phyloP scores from a whole-genome alignment of 2,329 filamentous ascomycete genomes.

The Coniochaeta prunicola region DNA sequence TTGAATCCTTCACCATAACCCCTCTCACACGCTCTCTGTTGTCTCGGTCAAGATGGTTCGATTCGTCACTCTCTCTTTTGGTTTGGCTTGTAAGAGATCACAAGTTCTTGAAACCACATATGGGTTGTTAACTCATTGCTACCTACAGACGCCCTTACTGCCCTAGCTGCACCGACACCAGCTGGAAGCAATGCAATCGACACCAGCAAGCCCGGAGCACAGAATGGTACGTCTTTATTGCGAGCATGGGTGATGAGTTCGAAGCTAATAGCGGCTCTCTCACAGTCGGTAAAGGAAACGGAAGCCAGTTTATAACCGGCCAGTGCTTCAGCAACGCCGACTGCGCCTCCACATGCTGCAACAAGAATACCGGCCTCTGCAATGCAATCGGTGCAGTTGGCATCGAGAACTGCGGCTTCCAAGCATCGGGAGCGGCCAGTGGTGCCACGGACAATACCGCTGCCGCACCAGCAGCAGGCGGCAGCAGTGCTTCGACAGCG shows the following conservation, averaged over 20 bases:
- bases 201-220: background rate
- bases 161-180: background rate
- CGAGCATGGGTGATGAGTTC: background rate
- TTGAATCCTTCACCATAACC: background rate
- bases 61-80: background rate
- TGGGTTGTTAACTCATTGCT: background rate
- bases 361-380: slow-evolving; percentile 1
- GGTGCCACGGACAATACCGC: background rate
- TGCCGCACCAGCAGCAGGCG: background rate
- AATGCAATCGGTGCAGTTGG: background rate
- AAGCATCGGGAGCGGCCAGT: background rate
- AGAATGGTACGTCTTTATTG: background rate
- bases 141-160: background rate
- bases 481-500: background rate
- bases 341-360: slow-evolving; percentile 23
- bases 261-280: slow-evolving; percentile 5
- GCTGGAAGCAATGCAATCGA: slow-evolving; percentile 9
- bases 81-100: background rate
- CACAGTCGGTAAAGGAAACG: slow-evolving; percentile 21
- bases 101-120: background rate
- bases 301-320: slow-evolving; percentile 26
- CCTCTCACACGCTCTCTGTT: background rate
- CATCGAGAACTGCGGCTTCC: background rate
- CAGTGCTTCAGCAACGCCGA: slow-evolving; percentile 22
- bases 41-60: background rate